A percentile compares a stretch with the other conserved stretches of the same genome.
Evolutionary conservation across 164 flowering plant species (phyloP).

Genomic region (Vitis labrusca): DNA sequence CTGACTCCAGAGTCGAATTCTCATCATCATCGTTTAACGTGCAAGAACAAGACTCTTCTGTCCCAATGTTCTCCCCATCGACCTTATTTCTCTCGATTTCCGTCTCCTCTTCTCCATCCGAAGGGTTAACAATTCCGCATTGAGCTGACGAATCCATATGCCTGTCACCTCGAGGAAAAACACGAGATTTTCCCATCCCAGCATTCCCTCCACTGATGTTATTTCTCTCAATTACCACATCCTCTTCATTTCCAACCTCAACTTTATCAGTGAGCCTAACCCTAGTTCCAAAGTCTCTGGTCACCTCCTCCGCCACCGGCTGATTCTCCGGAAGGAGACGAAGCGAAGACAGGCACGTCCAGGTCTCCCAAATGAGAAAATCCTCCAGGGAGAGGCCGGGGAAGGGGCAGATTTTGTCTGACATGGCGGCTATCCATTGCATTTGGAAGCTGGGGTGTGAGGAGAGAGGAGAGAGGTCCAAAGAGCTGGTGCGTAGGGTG

Average conservation of each 20-base stretch:
- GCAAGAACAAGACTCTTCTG: too few species aligned
- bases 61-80: too few species aligned
- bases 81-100: too few species aligned
- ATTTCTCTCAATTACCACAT: slow-evolving; percentile 9
- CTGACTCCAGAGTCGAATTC: slow-evolving; percentile 36
- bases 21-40: slow-evolving; percentile 36
- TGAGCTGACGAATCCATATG: too few species aligned
- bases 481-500: slow-evolving; percentile 9
- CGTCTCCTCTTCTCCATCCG: too few species aligned
- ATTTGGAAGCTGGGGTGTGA: slow-evolving; percentile 51
- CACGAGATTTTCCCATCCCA: too few species aligned
- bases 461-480: slow-evolving; percentile 16
- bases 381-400: slow-evolving; percentile 64
- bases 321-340: neutral
- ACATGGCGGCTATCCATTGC: slow-evolving; percentile 44
- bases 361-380: slow-evolving; percentile 16
- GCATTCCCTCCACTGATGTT: slow-evolving; percentile 20
- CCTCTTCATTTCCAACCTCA: neutral
- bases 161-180: too few species aligned
- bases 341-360: neutral
- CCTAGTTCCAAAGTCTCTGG: neutral
- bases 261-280: too few species aligned
- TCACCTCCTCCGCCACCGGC: too few species aligned
- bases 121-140: too few species aligned
- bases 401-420: slow-evolving; percentile 34